These are phyloP conservation scores for Cyberlindnera misumaiensis DNA, from an alignment of 805 yeast genomes.

Conservation along the genomic window DNA sequence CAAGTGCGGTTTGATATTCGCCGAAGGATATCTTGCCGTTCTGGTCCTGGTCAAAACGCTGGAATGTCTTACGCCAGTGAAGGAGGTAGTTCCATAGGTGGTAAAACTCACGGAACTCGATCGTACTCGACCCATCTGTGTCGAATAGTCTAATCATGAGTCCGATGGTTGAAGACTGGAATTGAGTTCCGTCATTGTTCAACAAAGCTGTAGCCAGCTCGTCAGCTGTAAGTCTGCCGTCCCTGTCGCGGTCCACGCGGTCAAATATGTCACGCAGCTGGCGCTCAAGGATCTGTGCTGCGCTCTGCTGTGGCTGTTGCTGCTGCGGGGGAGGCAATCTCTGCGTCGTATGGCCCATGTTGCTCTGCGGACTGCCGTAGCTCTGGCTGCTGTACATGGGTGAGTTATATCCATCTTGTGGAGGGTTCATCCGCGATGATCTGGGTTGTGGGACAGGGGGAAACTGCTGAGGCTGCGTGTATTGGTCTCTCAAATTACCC, in stretches of 20 bases:
- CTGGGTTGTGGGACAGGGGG: not conserved
- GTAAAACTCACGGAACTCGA: constrained; percentile 55
- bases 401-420: too few relatives aligned
- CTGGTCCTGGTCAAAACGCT: constrained; percentile 51
- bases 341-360: not conserved
- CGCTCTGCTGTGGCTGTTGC: constrained; percentile 10
- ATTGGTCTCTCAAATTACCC: not conserved
- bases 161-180: constrained; percentile 51
- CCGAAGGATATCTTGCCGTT: constrained; percentile 58
- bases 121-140: constrained; percentile 36
- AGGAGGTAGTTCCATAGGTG: constrained; percentile 62
- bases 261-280: constrained; percentile 46
- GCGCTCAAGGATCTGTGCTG: constrained; percentile 29
- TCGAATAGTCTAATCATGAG: constrained; percentile 62
- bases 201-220: constrained; percentile 55
- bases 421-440: not conserved
- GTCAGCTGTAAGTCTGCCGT: constrained; percentile 47
- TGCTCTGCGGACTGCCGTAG: not conserved
- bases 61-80: constrained; percentile 60
- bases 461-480: constrained; percentile 1
- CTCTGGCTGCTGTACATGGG: not conserved
- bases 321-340: constrained; percentile 3
- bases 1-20: constrained; percentile 55
- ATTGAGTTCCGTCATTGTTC: constrained; percentile 58
- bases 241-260: constrained; percentile 45